Conservation (phyloP, 805 yeast species). For the Kuraishia borneana region DNA sequence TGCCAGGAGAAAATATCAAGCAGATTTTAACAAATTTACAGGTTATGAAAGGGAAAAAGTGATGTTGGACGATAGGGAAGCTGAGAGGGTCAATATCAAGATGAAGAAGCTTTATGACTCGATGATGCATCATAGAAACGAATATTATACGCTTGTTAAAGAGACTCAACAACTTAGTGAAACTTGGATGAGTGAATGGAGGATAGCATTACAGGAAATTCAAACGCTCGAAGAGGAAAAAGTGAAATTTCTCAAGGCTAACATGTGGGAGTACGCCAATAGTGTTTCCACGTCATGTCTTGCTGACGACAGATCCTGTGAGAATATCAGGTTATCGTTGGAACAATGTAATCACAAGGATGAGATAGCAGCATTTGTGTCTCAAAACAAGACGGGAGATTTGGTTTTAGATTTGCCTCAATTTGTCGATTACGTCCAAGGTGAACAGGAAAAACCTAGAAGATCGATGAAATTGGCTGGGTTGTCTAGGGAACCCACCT, state of each 20-base stretch:
- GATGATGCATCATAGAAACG: constrained; percentile 31
- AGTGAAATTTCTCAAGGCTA: constrained; percentile 55
- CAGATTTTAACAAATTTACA: constrained; percentile 47
- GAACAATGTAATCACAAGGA: constrained; percentile 55
- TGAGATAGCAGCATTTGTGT: constrained; percentile 47
- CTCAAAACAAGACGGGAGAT: constrained; percentile 52
- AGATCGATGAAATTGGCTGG: neutral
- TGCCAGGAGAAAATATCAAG: constrained; percentile 38
- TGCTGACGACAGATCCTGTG: constrained; percentile 68
- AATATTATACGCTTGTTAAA: constrained; percentile 45
- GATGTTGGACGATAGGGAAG: constrained; percentile 64
- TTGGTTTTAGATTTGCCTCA: constrained; percentile 46
- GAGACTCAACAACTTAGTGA: constrained; percentile 47
- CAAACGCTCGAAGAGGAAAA: constrained; percentile 67
- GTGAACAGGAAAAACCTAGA: constrained; percentile 5
- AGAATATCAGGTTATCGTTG: constrained; percentile 50
- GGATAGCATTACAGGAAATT: constrained; percentile 42
- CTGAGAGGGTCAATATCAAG: constrained; percentile 47
- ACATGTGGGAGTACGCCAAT: constrained; percentile 72
- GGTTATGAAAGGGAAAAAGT: constrained; percentile 51
- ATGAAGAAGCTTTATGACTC: constrained; percentile 35
- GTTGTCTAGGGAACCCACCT: neutral
- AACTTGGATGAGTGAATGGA: constrained; percentile 67
- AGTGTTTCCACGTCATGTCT: constrained; percentile 67
- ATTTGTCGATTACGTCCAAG: constrained; percentile 47